Base-by-base conservation (phyloP, 139 green algal species). In the Asterochloris erici region DNA sequence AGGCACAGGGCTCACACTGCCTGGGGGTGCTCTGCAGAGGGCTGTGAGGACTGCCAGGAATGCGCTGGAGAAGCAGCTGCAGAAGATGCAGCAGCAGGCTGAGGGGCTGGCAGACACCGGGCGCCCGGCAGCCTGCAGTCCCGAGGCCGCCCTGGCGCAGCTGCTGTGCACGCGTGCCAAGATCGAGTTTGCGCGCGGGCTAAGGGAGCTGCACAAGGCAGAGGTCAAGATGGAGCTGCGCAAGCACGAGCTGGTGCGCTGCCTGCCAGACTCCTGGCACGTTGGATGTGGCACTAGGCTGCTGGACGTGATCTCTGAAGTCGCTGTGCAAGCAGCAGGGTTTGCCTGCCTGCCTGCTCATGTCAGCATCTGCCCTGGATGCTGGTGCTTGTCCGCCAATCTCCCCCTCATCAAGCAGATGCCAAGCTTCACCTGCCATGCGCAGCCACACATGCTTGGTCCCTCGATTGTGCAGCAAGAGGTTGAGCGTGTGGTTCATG, bases 131-230 rank as follows among this genome's bases (percentile, higher is more conserved):
- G 63, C 28, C n/a, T 77, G 29, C 79, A 62, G 19, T 29, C 68
- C 17, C 38, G 71, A 79, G 70, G 80, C 81, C 61, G 68, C 73
- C n/a, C 21, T 11, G 21, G 74, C 38, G 14, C 74, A 64, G 79
- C 70, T 89, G 63, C 76, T 84, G 10, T 82, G 84, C 10, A 77
- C 82, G 24, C 75, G 73, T n/a, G 79, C 71, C 38, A 79, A 89
- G 83, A 54, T 85, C 47, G 80, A 83, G 61, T 28, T 83, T 61
- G 60, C 81, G 14, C 74, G 78, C 27, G 63, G 60, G 9, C 78
- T 86, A 4, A 75, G 77, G 21, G 83, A 86, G 29, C 70, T 77
- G 28, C 71, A 80, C 78, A 77, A 15, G 1, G 77, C 79, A n/a
- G 75, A 83, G 64, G 66, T 82, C 60, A 19, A 77, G 19, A 61